phyloP scores from a whole-genome alignment of 768 basidiomycete species.

The Mycena indigotica region DNA sequence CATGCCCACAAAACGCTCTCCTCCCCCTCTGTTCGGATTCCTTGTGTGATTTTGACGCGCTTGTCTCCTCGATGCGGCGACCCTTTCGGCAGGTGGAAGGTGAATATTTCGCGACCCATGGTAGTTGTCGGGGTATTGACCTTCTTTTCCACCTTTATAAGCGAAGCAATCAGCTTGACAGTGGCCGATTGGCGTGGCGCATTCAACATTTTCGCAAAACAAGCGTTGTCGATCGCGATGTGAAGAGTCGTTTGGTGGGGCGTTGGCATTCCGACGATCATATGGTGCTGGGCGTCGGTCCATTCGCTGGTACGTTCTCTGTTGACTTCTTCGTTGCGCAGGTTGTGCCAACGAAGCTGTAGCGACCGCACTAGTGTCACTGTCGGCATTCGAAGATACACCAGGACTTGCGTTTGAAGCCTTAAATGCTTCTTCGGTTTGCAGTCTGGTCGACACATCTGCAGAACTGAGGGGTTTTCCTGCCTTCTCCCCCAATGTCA shows the following conservation, averaged over 20 bases:
- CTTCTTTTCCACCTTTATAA: slow-evolving; percentile 33
- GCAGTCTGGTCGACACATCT: slow-evolving; percentile 1
- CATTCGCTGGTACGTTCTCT: neutral
- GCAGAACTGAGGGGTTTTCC: neutral
- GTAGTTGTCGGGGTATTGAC: slow-evolving; percentile 23
- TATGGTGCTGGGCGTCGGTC: slow-evolving; percentile 1
- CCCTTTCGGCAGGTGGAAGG: slow-evolving; percentile 11
- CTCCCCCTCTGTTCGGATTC: neutral
- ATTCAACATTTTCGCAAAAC: slow-evolving; percentile 23
- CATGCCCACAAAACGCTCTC: slow-evolving; percentile 13
- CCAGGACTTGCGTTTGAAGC: neutral
- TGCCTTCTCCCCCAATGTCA: neutral
- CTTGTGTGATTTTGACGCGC: neutral
- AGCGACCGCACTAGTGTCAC: neutral
- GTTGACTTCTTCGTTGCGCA: neutral
- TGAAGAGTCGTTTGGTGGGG: neutral
- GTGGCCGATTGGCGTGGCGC: slow-evolving; percentile 25
- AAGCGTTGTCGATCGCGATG: too few species aligned
- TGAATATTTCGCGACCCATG: slow-evolving; percentile 12
- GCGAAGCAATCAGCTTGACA: slow-evolving; percentile 27
- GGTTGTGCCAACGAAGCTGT: neutral
- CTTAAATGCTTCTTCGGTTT: too few species aligned
- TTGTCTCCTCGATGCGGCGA: slow-evolving; percentile 5
- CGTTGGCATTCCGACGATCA: neutral
- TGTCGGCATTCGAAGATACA: neutral